These are phyloP conservation scores for Darksidea phi DNA, from an alignment of 495 filamentous ascomycete species.

Conservation along the genomic window DNA sequence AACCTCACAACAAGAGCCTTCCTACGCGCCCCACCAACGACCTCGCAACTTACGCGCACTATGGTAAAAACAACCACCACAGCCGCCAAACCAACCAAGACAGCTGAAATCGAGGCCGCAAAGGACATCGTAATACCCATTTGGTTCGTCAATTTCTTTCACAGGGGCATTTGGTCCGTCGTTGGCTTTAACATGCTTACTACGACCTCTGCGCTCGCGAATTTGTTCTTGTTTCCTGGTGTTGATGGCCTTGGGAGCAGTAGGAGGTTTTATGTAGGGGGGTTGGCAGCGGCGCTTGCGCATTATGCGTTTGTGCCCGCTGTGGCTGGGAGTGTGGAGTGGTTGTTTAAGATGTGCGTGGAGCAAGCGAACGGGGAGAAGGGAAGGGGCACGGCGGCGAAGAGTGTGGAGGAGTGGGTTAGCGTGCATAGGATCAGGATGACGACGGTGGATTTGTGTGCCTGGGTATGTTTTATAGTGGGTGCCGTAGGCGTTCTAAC, in stretches of 20 bases:
- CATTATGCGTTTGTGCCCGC: slow-evolving; percentile 8
- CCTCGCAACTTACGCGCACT: background rate
- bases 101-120: background rate
- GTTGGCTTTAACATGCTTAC: slow-evolving; percentile 7
- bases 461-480: background rate
- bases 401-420: background rate
- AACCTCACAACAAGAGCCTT: slow-evolving; percentile 9
- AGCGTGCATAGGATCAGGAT: slow-evolving; percentile 10
- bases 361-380: slow-evolving; percentile 2
- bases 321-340: slow-evolving; percentile 2
- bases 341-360: slow-evolving; percentile 4
- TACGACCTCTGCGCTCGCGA: slow-evolving; percentile 3
- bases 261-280: background rate
- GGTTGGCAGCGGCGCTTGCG: slow-evolving; percentile 2
- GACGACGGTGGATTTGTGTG: slow-evolving; percentile 1
- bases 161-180: slow-evolving; percentile 5
- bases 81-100: background rate
- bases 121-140: slow-evolving; percentile 4
- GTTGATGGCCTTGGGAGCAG: background rate
- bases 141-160: slow-evolving; percentile 13
- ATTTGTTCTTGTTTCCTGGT: slow-evolving; percentile 13
- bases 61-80: background rate
- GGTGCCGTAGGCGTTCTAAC: background rate
- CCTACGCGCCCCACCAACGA: background rate
- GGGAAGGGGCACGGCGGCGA: background rate